Percentiles rank a stretch among this genome's conserved stretches.
phyloP scores from a whole-genome alignment of 495 filamentous ascomycete genomes.

The Penicillium antarcticum region DNA sequence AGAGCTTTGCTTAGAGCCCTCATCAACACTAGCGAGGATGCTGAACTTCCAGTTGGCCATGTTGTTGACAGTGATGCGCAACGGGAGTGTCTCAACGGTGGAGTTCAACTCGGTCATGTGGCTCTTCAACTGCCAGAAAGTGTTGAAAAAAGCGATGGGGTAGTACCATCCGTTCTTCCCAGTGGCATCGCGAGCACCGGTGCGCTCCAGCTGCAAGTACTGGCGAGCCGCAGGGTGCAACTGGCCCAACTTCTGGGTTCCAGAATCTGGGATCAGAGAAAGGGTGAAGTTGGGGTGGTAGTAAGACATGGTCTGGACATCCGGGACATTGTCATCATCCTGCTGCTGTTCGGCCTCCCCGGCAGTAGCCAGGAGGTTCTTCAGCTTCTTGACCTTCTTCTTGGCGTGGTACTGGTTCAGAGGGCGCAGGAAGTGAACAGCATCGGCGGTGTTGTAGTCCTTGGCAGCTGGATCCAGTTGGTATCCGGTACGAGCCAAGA shows the following conservation, averaged over 20 bases:
- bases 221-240: conserved; percentile 72
- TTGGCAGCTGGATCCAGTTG: conserved; percentile 69
- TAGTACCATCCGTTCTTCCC: conserved; percentile 97
- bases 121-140: conserved; percentile 90
- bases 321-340: conserved; percentile 53
- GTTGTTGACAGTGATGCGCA: conserved; percentile 82
- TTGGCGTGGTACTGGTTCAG: conserved; percentile 86
- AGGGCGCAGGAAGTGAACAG: conserved; percentile 79
- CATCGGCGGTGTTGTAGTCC: conserved; percentile 67
- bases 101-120: conserved; percentile 92
- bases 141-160: conserved; percentile 86
- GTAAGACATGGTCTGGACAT: conserved; percentile 66
- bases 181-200: conserved; percentile 67
- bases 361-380: conserved; percentile 68
- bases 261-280: conserved; percentile 79
- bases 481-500: conserved; percentile 70
- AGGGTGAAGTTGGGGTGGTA: conserved; percentile 96
- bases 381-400: conserved; percentile 89
- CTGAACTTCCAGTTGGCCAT: conserved; percentile 88
- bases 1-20: conserved; percentile 77
- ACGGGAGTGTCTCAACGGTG: conserved; percentile 78
- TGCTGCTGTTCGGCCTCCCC: conserved; percentile 51
- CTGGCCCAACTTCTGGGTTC: conserved; percentile 59
- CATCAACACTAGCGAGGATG: conserved; percentile 77
- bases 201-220: conserved; percentile 73